Base-by-base conservation (phyloP, 176 grass and related monocot species). In the Hordeum marinum region DNA sequence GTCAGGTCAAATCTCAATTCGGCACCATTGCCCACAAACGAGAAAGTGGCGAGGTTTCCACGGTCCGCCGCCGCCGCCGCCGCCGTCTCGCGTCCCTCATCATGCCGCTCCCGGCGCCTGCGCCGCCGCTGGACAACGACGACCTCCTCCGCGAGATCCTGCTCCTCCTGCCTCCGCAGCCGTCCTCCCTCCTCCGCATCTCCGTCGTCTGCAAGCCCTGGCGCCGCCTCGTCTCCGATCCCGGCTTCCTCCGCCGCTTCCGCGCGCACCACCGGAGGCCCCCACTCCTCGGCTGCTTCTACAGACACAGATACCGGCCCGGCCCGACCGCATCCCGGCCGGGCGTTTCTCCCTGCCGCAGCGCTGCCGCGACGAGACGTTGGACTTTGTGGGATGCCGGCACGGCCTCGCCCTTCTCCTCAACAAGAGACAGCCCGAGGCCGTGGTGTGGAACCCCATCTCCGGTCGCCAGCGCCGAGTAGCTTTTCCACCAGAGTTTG, bases 181-280 rank as follows among this genome's bases (percentile, higher is more conserved):
- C 67, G 4, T 25, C 68, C 21, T 72, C 37, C 68, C 68, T 72
- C 39, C 68, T 72, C 68, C 39, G 68, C 39, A 21, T 21, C 37
- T 72, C 68, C 39, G 37, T 43, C 21, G 39, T 72, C 68, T 72
- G 37, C 67, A 70, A 23, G 8, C 67, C 20, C 36, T 70, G 67
- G 68, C 68, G 68, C 68, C 68, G 37, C 68, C 68, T 72, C 39
- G 68, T 43, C 68, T 72, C 68, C 39, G 68, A 72, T n/a, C 68
- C 68, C 2, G 11, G 21, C 3, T 72, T 72, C 39, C 68, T 24
- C 68, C 68, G 39, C 68, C 39, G 37, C 68, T 72, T 72, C 68
- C 37, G 68, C 37, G 37, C 68, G n/a, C 68, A 72, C 39, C 39
- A 72, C 68, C 37, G 68, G 37, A 72, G 15, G 6, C 68, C 68